Evolutionary conservation across 2,329 filamentous ascomycete species (phyloP), one percentile per base, ranked within the genome.

Genomic region (Amphichorda felina): DNA sequence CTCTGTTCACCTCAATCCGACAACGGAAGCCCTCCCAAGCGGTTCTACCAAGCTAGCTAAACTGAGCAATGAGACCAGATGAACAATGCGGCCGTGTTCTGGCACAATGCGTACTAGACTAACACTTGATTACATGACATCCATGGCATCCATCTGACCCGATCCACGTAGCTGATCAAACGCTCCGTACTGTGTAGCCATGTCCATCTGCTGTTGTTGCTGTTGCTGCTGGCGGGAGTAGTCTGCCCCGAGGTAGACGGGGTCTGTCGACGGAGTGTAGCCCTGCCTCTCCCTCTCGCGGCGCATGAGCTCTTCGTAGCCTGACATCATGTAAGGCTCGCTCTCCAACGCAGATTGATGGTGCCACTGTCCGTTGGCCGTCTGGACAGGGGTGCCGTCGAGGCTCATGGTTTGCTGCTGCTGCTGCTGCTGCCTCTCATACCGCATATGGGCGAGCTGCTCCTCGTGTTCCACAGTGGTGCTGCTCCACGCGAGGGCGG

Each of bases 241-340:
- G 40, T 57, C 65, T 0, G 54, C 45, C 5, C 54, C 51, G 35
- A 55, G 68, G 52, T 85, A 86, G n/a, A 79, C 79, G 0, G 82
- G 81, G 43, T 86, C 81, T 2, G 70, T 76, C 1, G 78, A 68
- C 9, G 63, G 63, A 13, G 59, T 68, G 56, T 79, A 79, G 15
- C 45, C 45, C 63, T 55, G 43, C 25, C 48, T 50, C 46, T 80
- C 70, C 41, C 79, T 75, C 49, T 83, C 78, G 36, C 74, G 66
- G 39, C 67, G 65, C 39, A 79, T 75, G 38, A 82, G 60, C 49
- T 74, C 66, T 48, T 85, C 81, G 51, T 94, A 94, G 11, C 87
- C 87, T 6, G 75, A 79, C 33, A 73, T 56, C 72, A 94, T 93
- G 57, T 94, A 94, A 1, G 86, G 86, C 56, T 93, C 85, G 27